Evolutionary conservation across 192 early-diverging fungal genomes (phyloP), one percentile per base, ranked within the genome.

Genomic region (Backusella sp.): DNA sequence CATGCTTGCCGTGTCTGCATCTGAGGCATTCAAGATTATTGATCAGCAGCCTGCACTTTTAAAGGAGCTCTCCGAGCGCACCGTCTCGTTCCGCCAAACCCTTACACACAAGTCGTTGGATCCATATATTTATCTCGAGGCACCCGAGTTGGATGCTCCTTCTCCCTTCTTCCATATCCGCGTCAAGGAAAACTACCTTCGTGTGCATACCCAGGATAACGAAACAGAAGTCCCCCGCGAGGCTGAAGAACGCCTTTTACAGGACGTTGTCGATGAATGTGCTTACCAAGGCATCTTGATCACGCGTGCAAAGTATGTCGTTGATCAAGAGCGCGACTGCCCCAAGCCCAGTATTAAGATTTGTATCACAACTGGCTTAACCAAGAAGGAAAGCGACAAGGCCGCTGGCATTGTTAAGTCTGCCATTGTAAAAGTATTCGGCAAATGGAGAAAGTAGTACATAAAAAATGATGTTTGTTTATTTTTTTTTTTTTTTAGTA

Each of bases 331-430:
- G 85, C 83, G 82, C 42, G 73, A 84, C 42, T 77, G 88, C 44
- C 92, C 94, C 6, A 85, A 86, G 75, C 92, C 97, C 9, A 95
- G 91, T 79, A 94, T 99, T 79, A 90, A 93, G 53, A 87, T 99
- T 59, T 90, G 90, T 62, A 87, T 95, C 8, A 90, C 90, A 7
- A 88, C 91, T 42, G 91, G 86, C 5, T 91, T 95, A 73, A 87
- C 90, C 12, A 88, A 89, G 79, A 94, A 95, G 81, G 97, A 98
- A 70, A 88, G 88, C 23, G 96, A 96, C 76, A 95, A 92, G 81
- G 92, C 92, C 4, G 95, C 93, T 11, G 82, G 87, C 46, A 88
- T 91, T 28, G 86, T 97, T 73, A 91, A 90, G 76, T 90, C 89
- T 68, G 93, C 94, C 6, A 86, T 94, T 68, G 73, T 36, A 73